These are phyloP conservation scores for Populus hybrid DNA, from an alignment of 441 rosid genomes.

Conservation along the genomic window DNA sequence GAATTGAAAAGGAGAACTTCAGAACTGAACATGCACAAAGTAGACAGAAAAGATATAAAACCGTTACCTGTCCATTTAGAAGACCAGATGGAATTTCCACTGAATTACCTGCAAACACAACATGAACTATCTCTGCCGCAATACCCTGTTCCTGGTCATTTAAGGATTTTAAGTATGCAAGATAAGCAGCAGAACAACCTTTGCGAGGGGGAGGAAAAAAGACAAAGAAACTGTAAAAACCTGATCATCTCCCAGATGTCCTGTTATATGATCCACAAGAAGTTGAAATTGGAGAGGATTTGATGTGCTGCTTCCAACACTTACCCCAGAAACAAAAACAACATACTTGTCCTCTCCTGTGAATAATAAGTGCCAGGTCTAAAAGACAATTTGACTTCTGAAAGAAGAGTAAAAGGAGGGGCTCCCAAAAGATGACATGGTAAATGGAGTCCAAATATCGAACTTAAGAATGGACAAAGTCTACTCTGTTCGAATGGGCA, in stretches of 20 bases:
- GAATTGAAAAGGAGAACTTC: neutral
- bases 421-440: neutral
- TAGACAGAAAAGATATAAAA: conserved; percentile 4
- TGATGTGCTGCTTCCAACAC: conserved; percentile 62
- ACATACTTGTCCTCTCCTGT: conserved; percentile 88
- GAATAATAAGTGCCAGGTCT: conserved; percentile 10
- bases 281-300: conserved; percentile 92
- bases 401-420: neutral
- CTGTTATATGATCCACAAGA: conserved; percentile 94
- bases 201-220: neutral
- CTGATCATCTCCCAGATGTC: conserved; percentile 86
- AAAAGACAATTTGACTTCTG: neutral
- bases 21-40: conserved; percentile 2
- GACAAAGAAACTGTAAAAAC: conserved; percentile 33
- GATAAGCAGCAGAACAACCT: conserved; percentile 2
- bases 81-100: conserved; percentile 72
- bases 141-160: conserved; percentile 63
- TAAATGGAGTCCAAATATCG: conserved; percentile 9
- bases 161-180: conserved; percentile 20
- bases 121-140: conserved; percentile 84
- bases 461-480: neutral
- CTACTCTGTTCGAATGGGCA: neutral
- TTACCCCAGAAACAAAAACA: conserved; percentile 76
- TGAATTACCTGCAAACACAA: conserved; percentile 89
- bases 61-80: conserved; percentile 68